These are phyloP conservation scores for Moesziomyces sp. DNA, from an alignment of 1,284 basidiomycete species.

Conservation along the genomic window DNA sequence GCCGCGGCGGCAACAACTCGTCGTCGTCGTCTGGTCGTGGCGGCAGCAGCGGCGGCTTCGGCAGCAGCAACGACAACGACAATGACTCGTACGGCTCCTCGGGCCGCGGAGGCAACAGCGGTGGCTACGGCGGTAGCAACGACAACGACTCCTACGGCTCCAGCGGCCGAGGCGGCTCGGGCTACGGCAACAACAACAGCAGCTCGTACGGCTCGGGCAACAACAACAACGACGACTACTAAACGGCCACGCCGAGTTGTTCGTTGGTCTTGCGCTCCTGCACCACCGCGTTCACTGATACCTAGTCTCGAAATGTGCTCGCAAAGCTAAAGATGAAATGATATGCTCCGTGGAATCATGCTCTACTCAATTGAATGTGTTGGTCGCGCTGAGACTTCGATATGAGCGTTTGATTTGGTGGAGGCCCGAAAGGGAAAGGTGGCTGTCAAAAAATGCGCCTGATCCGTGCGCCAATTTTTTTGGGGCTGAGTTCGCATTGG, in stretches of 20 bases:
- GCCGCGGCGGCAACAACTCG: too few relatives aligned
- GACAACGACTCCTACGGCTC: slow-evolving; percentile 17
- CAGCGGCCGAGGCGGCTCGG: not conserved
- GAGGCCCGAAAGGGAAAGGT: too few relatives aligned
- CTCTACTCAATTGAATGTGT: too few relatives aligned
- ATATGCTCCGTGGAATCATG: too few relatives aligned
- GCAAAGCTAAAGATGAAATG: too few relatives aligned
- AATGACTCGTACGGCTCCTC: slow-evolving; percentile 23
- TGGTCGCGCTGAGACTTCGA: too few relatives aligned
- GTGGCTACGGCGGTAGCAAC: slow-evolving; percentile 7
- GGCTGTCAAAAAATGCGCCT: too few relatives aligned
- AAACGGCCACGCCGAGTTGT: not conserved
- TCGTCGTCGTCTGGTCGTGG: not conserved
- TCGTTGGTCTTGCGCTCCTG: not conserved
- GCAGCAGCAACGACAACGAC: slow-evolving; percentile 21
- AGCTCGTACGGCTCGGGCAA: slow-evolving; percentile 16
- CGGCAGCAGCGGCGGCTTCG: not conserved
- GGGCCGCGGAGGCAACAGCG: not conserved
- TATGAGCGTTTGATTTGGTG: too few relatives aligned
- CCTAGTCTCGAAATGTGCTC: not conserved
- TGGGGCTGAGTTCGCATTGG: too few relatives aligned
- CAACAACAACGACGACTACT: slow-evolving; percentile 31
- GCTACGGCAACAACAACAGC: slow-evolving; percentile 14
- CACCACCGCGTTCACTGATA: slow-evolving; percentile 1
- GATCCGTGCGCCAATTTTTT: too few relatives aligned